These are phyloP conservation scores for Poa annua DNA, from an alignment of 176 grass and related monocot species.

Conservation along the genomic window DNA sequence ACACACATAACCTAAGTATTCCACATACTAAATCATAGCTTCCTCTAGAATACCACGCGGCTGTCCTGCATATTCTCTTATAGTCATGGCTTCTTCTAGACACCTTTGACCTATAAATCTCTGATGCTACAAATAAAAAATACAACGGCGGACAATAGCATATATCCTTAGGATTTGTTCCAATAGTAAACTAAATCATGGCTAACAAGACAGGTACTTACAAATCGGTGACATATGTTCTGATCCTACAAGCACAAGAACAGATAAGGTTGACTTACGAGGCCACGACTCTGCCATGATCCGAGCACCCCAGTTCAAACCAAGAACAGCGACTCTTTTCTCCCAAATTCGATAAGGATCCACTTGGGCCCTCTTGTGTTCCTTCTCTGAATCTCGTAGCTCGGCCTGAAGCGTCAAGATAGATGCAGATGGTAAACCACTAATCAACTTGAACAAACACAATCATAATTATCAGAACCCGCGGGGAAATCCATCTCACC, in stretches of 20 bases:
- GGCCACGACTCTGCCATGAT: slow-evolving; percentile 38
- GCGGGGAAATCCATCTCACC: slow-evolving; percentile 22
- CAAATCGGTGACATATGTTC: background rate
- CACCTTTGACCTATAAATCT: slow-evolving; percentile 22
- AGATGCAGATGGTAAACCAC: slow-evolving; percentile 7
- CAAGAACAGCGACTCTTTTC: slow-evolving; percentile 44
- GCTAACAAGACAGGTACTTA: background rate
- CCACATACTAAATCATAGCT: slow-evolving; percentile 27
- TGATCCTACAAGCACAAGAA: background rate
- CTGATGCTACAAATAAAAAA: background rate
- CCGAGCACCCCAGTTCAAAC: slow-evolving; percentile 47
- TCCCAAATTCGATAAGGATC: slow-evolving; percentile 53
- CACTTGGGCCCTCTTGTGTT: slow-evolving; percentile 29
- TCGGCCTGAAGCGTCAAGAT: slow-evolving; percentile 38
- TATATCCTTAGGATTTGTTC: background rate
- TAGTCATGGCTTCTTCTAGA: slow-evolving; percentile 30
- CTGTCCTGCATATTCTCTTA: background rate
- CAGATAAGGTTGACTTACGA: slow-evolving; percentile 55
- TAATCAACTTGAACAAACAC: background rate
- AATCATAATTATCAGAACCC: background rate
- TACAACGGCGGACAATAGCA: background rate
- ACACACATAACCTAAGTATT: background rate
- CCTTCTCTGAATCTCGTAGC: slow-evolving; percentile 34
- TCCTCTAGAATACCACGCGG: slow-evolving; percentile 2
- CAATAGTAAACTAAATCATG: background rate